Evolutionary conservation across 2,329 filamentous ascomycete genomes (phyloP).

Genomic region (Stenocarpella maydis): DNA sequence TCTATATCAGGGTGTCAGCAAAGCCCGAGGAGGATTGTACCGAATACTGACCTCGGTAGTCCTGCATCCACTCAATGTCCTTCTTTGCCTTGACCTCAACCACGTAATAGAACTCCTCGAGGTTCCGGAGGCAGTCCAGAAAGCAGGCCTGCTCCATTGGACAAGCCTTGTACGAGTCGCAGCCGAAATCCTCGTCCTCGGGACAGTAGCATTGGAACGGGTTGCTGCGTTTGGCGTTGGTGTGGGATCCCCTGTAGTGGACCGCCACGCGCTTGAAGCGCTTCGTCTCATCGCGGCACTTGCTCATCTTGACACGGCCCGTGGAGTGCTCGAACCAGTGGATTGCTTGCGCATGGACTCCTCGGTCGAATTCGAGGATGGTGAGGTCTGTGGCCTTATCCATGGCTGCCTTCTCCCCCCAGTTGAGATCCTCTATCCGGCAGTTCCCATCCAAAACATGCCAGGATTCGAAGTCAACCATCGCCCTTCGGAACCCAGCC

Average conservation of each 20-base stretch:
- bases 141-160: slow-evolving; percentile 37
- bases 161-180: slow-evolving; percentile 34
- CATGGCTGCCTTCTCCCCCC: not conserved
- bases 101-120: slow-evolving; percentile 44
- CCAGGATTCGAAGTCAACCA: not conserved
- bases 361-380: slow-evolving; percentile 36
- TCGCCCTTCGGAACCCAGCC: slow-evolving; percentile 18
- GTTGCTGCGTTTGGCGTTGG: not conserved
- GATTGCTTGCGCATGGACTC: not conserved
- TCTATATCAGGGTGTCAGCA: not conserved
- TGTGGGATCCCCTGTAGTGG: slow-evolving; percentile 12
- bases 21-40: too few species aligned
- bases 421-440: too few species aligned
- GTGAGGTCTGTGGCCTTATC: slow-evolving; percentile 36
- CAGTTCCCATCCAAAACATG: too few species aligned
- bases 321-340: slow-evolving; percentile 23
- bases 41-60: slow-evolving; percentile 6
- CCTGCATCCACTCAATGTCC: not conserved
- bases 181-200: not conserved
- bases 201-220: slow-evolving; percentile 31
- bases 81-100: slow-evolving; percentile 27
- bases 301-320: not conserved
- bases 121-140: slow-evolving; percentile 40
- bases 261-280: slow-evolving; percentile 31
- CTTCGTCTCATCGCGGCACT: slow-evolving; percentile 7